Conservation (phyloP, 441 rosid genomes). For the Theobroma grandiflorum region DNA sequence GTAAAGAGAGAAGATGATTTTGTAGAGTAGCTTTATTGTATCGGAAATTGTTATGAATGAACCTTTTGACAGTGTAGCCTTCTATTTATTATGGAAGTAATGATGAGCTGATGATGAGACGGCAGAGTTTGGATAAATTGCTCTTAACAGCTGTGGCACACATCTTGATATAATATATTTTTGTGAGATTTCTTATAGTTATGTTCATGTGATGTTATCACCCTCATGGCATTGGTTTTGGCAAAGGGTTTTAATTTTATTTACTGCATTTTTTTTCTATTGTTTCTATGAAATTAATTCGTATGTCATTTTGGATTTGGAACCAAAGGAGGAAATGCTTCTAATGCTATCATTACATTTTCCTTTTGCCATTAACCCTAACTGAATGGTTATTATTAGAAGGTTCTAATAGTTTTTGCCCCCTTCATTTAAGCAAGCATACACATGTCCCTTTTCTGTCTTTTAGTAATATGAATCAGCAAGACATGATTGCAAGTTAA, state of each 20-base stretch:
- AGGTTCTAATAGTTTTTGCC: too few species aligned
- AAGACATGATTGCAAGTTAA: neutral
- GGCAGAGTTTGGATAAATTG: conserved; percentile 4
- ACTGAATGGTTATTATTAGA: too few species aligned
- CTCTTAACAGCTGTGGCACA: neutral
- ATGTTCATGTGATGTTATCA: neutral
- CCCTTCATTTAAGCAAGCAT: too few species aligned
- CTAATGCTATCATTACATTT: too few species aligned
- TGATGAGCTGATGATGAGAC: conserved; percentile 7
- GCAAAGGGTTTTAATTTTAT: neutral
- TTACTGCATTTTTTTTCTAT: neutral
- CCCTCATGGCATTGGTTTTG: neutral
- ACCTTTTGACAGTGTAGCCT: neutral
- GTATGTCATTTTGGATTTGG: too few species aligned
- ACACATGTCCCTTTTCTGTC: too few species aligned
- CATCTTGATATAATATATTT: neutral
- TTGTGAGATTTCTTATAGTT: neutral
- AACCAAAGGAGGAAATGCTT: neutral
- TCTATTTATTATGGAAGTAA: neutral
- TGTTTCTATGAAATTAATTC: too few species aligned
- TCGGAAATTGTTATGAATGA: neutral
- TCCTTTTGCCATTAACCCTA: too few species aligned
- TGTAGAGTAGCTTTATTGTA: neutral
- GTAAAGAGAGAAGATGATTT: neutral
- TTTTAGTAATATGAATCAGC: neutral